Conservation (phyloP, 2,329 filamentous ascomycete species). For the Ascosphaera apis region DNA sequence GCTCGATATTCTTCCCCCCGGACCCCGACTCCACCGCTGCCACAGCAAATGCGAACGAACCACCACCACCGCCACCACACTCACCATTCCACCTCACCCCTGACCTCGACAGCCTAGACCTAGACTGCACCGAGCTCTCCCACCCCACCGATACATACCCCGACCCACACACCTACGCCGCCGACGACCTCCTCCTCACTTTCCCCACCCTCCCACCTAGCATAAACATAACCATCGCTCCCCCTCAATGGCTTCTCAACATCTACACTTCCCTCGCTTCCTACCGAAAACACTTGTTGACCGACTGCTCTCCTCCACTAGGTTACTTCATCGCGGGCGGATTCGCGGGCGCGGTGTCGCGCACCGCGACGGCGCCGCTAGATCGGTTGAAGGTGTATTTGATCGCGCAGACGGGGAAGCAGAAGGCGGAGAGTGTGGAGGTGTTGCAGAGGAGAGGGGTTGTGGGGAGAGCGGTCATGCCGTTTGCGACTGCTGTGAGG, state of each 20-base stretch:
- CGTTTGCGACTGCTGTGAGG: slow-evolving; percentile 48
- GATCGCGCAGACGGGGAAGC: slow-evolving; percentile 64
- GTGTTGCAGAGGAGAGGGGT: slow-evolving; percentile 31
- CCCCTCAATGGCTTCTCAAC: not conserved
- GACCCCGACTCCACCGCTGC: not conserved
- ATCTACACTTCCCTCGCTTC: not conserved
- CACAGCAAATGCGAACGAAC: not conserved
- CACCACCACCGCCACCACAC: not conserved
- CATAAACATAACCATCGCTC: not conserved
- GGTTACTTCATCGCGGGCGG: slow-evolving; percentile 96
- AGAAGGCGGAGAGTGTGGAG: slow-evolving; percentile 46
- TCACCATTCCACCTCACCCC: not conserved
- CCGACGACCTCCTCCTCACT: not conserved
- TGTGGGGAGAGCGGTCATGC: slow-evolving; percentile 40
- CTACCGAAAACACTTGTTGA: slow-evolving; percentile 15
- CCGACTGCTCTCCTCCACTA: slow-evolving; percentile 28
- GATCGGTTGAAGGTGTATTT: slow-evolving; percentile 95
- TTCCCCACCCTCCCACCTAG: not conserved
- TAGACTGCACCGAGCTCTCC: not conserved
- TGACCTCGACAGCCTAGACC: not conserved
- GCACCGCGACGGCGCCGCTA: slow-evolving; percentile 84
- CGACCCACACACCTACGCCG: not conserved
- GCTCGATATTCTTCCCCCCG: too few relatives aligned
- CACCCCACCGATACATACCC: too few relatives aligned
- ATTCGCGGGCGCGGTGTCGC: slow-evolving; percentile 78